Conservation (phyloP, 2,329 filamentous ascomycete genomes). For the Pseudopithomyces maydicus region DNA sequence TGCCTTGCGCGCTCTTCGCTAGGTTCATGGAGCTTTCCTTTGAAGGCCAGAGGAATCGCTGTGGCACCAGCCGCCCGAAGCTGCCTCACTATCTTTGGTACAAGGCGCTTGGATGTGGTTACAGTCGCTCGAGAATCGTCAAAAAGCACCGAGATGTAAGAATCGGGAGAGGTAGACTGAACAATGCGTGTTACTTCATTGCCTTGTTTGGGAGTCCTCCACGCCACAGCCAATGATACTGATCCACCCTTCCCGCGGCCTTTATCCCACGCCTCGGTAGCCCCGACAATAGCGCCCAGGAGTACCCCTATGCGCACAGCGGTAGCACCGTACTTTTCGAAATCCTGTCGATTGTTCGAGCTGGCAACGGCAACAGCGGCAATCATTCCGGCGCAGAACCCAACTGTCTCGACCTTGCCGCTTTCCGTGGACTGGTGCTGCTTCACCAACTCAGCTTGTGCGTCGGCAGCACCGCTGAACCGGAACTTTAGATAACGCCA, state of each 20-base stretch:
- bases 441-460: background rate
- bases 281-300: conserved; percentile 6
- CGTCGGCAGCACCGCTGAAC: background rate
- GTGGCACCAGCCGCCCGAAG: conserved; percentile 5
- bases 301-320: conserved; percentile 7
- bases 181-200: background rate
- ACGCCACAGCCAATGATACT: conserved; percentile 2
- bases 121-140: conserved; percentile 10
- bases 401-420: conserved; percentile 1
- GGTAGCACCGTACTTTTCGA: background rate
- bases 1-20: background rate
- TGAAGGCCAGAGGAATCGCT: conserved; percentile 4
- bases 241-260: background rate
- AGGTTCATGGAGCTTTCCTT: conserved; percentile 1
- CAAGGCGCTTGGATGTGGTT: conserved; percentile 5
- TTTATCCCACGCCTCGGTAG: conserved; percentile 2
- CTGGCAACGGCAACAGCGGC: conserved; percentile 4
- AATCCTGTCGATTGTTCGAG: background rate
- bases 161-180: background rate
- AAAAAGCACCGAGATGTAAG: conserved; percentile 10
- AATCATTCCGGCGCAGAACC: conserved; percentile 12
- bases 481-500: conserved; percentile 20
- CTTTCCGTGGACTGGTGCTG: background rate
- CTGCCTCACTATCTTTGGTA: background rate
- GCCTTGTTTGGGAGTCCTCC: background rate